A percentile compares a stretch with the other conserved stretches of the same genome.
phyloP scores from a whole-genome alignment of 192 early-diverging fungal species.

The Haplosporangium gracile region DNA sequence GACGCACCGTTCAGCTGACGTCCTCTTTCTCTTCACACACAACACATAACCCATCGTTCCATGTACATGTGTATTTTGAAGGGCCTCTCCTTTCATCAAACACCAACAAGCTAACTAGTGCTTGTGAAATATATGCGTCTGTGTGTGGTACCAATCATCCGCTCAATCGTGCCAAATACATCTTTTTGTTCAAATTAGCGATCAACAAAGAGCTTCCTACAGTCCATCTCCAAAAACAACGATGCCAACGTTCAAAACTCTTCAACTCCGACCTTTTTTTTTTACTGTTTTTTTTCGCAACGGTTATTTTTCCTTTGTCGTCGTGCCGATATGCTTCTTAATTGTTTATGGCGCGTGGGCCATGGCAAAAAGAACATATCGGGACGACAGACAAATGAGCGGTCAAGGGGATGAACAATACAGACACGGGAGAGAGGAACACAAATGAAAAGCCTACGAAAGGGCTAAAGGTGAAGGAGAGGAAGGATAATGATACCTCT shows the following conservation, averaged over 20 bases:
- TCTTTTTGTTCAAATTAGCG: background rate
- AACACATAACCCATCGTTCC: background rate
- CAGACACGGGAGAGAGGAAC: background rate
- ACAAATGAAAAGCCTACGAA: background rate
- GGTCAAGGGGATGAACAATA: background rate
- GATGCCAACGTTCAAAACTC: background rate
- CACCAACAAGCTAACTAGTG: background rate
- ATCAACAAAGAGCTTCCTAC: background rate
- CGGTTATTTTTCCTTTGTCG: background rate
- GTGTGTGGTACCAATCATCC: background rate
- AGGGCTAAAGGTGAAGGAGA: background rate
- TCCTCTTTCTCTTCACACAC: background rate
- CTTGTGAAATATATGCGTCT: background rate
- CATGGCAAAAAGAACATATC: background rate
- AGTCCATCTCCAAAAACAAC: background rate
- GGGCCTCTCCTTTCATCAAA: background rate
- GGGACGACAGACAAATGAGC: background rate
- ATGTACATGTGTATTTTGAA: background rate
- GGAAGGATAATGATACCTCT: background rate
- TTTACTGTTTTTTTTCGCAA: background rate
- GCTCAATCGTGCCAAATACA: background rate
- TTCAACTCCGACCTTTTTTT: background rate
- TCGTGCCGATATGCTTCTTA: background rate
- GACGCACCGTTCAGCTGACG: conserved; percentile 1
- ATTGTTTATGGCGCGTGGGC: background rate